phyloP scores from a whole-genome alignment of 2,329 filamentous ascomycete species.

The Aspergillus terreus region DNA sequence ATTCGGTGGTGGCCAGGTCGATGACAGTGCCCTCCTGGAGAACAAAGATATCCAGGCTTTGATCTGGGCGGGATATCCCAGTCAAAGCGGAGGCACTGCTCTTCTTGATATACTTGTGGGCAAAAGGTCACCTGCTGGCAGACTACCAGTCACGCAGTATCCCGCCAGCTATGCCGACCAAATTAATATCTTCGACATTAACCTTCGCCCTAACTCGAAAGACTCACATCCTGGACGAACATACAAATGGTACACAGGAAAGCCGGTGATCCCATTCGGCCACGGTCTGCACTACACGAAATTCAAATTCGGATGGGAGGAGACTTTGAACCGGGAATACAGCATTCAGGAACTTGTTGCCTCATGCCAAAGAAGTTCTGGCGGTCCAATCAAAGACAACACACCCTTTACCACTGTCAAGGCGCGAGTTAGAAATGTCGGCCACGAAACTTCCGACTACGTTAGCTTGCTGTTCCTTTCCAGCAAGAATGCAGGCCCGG shows the following conservation, averaged over 20 bases:
- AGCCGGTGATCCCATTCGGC: slow-evolving; percentile 34
- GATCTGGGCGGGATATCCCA: slow-evolving; percentile 39
- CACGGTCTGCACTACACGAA: slow-evolving; percentile 39
- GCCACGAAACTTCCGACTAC: slow-evolving; percentile 30
- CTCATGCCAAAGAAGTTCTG: neutral
- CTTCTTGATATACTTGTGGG: slow-evolving; percentile 35
- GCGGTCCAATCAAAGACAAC: neutral
- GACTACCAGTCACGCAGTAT: slow-evolving; percentile 35
- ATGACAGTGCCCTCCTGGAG: slow-evolving; percentile 29
- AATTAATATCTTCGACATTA: slow-evolving; percentile 34
- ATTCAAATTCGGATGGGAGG: slow-evolving; percentile 20
- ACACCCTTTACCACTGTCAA: slow-evolving; percentile 22
- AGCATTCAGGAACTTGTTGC: neutral
- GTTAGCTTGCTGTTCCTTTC: slow-evolving; percentile 30
- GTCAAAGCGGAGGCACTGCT: slow-evolving; percentile 36
- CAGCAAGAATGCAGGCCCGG: slow-evolving; percentile 24
- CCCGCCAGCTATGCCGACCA: slow-evolving; percentile 38
- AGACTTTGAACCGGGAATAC: neutral
- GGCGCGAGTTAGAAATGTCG: slow-evolving; percentile 28
- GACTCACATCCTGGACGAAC: slow-evolving; percentile 31
- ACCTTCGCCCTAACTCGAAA: slow-evolving; percentile 24
- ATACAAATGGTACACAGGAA: slow-evolving; percentile 35
- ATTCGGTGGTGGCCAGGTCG: slow-evolving; percentile 35
- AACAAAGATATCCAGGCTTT: slow-evolving; percentile 32
- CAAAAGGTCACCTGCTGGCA: slow-evolving; percentile 29